phyloP scores from a whole-genome alignment of 1,284 basidiomycete genomes.

The Tetrapyrgos nigripes region DNA sequence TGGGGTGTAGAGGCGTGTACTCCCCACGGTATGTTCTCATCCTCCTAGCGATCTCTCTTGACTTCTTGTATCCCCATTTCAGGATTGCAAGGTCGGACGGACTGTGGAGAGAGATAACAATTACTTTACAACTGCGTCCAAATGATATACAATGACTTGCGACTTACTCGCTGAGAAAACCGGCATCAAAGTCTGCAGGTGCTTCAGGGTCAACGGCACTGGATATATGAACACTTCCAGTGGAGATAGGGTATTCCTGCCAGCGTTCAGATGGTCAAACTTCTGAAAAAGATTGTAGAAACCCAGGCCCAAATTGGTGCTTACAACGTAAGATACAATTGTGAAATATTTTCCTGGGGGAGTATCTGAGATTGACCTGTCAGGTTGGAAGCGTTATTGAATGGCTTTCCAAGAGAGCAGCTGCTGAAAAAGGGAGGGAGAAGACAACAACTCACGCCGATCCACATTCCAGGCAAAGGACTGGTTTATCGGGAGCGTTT shows the following conservation, averaged over 20 bases:
- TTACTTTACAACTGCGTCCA: too few species aligned
- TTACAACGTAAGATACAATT: constrained; percentile 32
- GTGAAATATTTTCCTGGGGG: constrained; percentile 38
- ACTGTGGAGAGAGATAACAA: background rate
- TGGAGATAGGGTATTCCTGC: constrained; percentile 15
- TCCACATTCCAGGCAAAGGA: constrained; percentile 35
- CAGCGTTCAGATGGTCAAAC: background rate
- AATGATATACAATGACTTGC: background rate
- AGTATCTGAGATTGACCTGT: background rate
- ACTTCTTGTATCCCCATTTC: constrained; percentile 29
- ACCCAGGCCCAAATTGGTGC: constrained; percentile 11
- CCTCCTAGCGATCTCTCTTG: background rate
- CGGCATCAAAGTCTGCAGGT: constrained; percentile 13
- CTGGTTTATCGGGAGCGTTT: constrained; percentile 42
- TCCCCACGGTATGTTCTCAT: constrained; percentile 49
- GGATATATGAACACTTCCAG: constrained; percentile 15
- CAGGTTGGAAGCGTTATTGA: background rate
- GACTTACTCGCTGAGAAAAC: constrained; percentile 10
- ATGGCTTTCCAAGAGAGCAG: background rate
- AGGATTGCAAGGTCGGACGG: constrained; percentile 9
- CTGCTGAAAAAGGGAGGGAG: background rate
- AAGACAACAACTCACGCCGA: constrained; percentile 33
- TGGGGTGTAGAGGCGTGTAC: constrained; percentile 40
- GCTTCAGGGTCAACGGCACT: constrained; percentile 12
- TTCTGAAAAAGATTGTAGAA: background rate